Evolutionary conservation across 345 rosid genomes (phyloP).

Genomic region (Noccaea bulbosa): DNA sequence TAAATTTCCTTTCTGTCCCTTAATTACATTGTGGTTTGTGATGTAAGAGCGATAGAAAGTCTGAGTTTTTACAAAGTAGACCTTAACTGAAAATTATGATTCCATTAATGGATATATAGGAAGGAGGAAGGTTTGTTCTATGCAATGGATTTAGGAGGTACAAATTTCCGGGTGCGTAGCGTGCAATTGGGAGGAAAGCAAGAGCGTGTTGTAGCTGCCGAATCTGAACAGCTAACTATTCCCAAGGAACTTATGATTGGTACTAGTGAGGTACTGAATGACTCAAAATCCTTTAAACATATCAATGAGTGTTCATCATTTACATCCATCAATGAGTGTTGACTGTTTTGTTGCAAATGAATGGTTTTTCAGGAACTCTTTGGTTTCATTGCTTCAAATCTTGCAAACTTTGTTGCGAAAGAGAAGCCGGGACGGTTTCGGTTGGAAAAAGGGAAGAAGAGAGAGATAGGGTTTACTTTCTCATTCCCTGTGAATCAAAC

Average conservation of each 20-base stretch:
- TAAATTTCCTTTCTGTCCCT: neutral
- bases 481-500: conserved; percentile 86
- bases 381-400: conserved; percentile 70
- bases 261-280: conserved; percentile 64
- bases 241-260: conserved; percentile 76
- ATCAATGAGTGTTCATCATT: neutral
- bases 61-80: neutral
- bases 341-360: neutral
- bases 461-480: conserved; percentile 88
- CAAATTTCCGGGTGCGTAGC: conserved; percentile 76
- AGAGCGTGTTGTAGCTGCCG: conserved; percentile 60
- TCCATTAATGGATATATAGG: conserved; percentile 43
- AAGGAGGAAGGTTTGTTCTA: conserved; percentile 83
- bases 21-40: conserved; percentile 4
- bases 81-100: neutral
- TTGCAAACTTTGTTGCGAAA: conserved; percentile 57
- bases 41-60: neutral
- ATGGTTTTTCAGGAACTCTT: conserved; percentile 63
- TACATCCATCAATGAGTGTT: no score
- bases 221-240: conserved; percentile 72
- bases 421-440: conserved; percentile 58
- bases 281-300: neutral
- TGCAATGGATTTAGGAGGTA: conserved; percentile 93
- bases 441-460: conserved; percentile 58
- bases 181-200: conserved; percentile 77